Percentiles rank a stretch among this genome's conserved stretches.
Conservation (phyloP, 148 eudicot species). For the Tetragonia tetragonoides region DNA sequence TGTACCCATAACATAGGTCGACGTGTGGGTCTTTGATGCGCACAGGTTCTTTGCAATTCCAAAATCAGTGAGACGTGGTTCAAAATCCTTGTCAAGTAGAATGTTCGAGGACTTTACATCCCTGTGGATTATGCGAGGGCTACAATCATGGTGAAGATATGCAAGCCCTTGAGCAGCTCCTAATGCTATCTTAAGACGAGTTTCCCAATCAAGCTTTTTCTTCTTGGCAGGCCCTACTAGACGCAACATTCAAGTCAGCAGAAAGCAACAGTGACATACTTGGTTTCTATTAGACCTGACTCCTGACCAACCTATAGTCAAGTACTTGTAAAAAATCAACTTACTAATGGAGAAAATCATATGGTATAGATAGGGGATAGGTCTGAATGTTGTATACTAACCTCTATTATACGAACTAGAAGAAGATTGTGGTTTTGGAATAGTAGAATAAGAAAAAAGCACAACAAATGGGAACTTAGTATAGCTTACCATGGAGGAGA, state of each 20-base stretch:
- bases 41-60: constrained; percentile 93
- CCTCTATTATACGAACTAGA: too few relatives aligned
- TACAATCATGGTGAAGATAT: constrained; percentile 98
- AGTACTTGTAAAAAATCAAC: not conserved
- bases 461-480: too few relatives aligned
- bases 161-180: constrained; percentile 98
- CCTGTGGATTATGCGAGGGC: constrained; percentile 92
- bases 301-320: not conserved
- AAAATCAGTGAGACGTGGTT: constrained; percentile 94
- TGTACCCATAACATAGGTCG: constrained; percentile 95
- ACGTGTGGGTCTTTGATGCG: constrained; percentile 74
- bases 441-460: too few relatives aligned
- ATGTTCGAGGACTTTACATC: constrained; percentile 96
- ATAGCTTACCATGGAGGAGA: constrained; percentile 82
- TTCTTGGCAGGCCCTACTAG: constrained; percentile 61
- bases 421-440: too few relatives aligned
- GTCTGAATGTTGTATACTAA: not conserved
- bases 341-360: not conserved
- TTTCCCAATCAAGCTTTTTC: constrained; percentile 92
- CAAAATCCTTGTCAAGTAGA: constrained; percentile 83
- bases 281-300: not conserved
- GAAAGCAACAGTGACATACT: too few relatives aligned
- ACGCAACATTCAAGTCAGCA: not conserved
- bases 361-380: not conserved
- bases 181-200: constrained; percentile 75